These are phyloP conservation scores for Xylariales sp. DNA, from an alignment of 2,329 filamentous ascomycete species.

Conservation along the genomic window DNA sequence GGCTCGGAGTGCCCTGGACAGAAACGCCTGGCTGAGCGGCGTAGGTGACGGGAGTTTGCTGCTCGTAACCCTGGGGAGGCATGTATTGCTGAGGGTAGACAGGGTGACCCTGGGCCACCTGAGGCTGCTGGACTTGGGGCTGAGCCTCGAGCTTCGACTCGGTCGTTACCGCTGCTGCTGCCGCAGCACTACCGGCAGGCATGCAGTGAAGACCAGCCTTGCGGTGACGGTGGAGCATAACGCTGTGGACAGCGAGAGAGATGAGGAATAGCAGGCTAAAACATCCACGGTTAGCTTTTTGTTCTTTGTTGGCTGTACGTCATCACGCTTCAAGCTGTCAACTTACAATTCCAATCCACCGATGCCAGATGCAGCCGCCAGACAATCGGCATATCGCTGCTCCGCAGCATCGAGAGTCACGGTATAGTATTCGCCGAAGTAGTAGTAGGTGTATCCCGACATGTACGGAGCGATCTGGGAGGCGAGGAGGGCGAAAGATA, in stretches of 20 bases:
- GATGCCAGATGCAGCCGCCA: slow-evolving; percentile 32
- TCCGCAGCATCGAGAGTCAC: slow-evolving; percentile 9
- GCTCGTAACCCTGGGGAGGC: not conserved
- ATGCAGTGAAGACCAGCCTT: slow-evolving; percentile 34
- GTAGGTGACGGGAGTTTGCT: slow-evolving; percentile 4
- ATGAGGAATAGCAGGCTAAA: slow-evolving; percentile 36
- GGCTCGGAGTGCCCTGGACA: slow-evolving; percentile 10
- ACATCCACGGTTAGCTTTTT: too few relatives aligned
- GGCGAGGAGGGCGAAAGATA: slow-evolving; percentile 36
- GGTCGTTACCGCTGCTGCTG: slow-evolving; percentile 10
- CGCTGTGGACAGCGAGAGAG: slow-evolving; percentile 34
- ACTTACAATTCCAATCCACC: slow-evolving; percentile 41
- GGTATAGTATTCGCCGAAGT: slow-evolving; percentile 13
- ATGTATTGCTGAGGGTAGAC: slow-evolving; percentile 6
- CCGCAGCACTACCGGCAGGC: slow-evolving; percentile 16
- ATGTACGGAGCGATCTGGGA: slow-evolving; percentile 23
- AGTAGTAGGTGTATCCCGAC: slow-evolving; percentile 17
- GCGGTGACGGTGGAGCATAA: slow-evolving; percentile 39
- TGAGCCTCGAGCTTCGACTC: slow-evolving; percentile 25
- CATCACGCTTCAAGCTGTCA: not conserved
- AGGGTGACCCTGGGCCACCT: slow-evolving; percentile 8
- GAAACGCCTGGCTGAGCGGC: slow-evolving; percentile 6
- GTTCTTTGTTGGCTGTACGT: not conserved
- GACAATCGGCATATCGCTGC: slow-evolving; percentile 16
- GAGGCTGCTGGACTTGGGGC: slow-evolving; percentile 15